Evolutionary conservation across 306 rosid genomes (phyloP).

Genomic region (Aeschynomene evenia): DNA sequence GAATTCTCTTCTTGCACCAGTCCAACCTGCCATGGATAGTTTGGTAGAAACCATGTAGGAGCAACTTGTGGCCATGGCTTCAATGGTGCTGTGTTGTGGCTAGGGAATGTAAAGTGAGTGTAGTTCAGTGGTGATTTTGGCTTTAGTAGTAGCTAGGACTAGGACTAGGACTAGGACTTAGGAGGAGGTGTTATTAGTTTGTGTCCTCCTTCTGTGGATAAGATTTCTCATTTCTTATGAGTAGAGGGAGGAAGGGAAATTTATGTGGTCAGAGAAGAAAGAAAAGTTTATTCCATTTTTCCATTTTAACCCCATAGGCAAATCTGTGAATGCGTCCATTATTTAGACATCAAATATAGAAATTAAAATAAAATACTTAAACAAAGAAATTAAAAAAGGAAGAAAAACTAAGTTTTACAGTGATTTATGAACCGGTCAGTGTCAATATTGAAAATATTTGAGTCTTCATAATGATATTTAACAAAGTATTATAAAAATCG

Average conservation of each 20-base stretch:
- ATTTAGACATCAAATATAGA: too few species aligned
- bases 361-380: too few species aligned
- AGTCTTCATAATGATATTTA: too few species aligned
- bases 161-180: not conserved
- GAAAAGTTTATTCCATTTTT: not conserved
- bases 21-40: slow-evolving; percentile 51
- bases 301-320: slow-evolving; percentile 27
- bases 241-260: slow-evolving; percentile 15
- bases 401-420: too few species aligned
- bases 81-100: slow-evolving; percentile 12
- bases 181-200: slow-evolving; percentile 4
- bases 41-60: slow-evolving; percentile 61
- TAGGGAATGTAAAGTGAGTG: slow-evolving; percentile 6
- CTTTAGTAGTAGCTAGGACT: not conserved
- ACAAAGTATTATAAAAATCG: too few species aligned
- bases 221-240: slow-evolving; percentile 43
- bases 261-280: slow-evolving; percentile 37
- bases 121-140: slow-evolving; percentile 12
- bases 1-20: slow-evolving; percentile 39
- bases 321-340: not conserved
- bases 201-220: slow-evolving; percentile 45
- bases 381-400: too few species aligned
- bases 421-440: too few species aligned
- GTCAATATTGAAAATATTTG: too few species aligned
- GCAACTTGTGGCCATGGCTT: slow-evolving; percentile 75